Evolutionary conservation across 805 yeast species (phyloP).

Genomic region (Wickerhamomyces ciferrii): DNA sequence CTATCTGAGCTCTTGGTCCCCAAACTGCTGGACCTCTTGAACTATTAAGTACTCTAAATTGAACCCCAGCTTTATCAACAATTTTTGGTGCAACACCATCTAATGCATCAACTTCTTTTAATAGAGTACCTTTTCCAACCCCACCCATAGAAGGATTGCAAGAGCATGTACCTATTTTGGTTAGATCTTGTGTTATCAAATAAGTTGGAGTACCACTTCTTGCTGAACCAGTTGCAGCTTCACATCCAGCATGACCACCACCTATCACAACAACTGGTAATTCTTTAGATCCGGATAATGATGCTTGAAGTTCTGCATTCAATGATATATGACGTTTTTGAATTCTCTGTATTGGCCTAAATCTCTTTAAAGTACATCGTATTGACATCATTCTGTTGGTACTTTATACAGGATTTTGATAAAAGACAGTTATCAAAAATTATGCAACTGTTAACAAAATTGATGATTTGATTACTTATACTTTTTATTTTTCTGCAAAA

Average conservation of each 20-base stretch:
- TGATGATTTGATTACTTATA: no score
- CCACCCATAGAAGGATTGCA: slow-evolving; percentile 99
- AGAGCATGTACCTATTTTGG: slow-evolving; percentile 87
- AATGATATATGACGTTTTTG: slow-evolving; percentile 11
- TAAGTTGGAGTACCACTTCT: slow-evolving; percentile 70
- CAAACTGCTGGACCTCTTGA: slow-evolving; percentile 96
- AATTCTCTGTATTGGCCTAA: background rate
- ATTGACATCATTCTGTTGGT: background rate
- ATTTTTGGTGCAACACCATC: slow-evolving; percentile 87
- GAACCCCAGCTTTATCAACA: slow-evolving; percentile 92
- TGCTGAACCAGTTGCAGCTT: slow-evolving; percentile 93
- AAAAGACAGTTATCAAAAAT: no score
- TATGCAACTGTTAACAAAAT: no score
- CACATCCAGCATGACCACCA: slow-evolving; percentile 99
- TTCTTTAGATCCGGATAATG: slow-evolving; percentile 10
- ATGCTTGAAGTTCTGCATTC: slow-evolving; percentile 14
- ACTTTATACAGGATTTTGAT: no score
- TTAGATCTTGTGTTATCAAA: slow-evolving; percentile 69
- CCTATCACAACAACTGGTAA: slow-evolving; percentile 84
- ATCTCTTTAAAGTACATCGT: background rate
- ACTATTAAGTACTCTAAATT: slow-evolving; percentile 78
- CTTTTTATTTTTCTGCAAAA: no score
- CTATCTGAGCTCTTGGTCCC: slow-evolving; percentile 98
- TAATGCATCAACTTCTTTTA: slow-evolving; percentile 91
- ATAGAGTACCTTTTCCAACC: slow-evolving; percentile 91